Evolutionary conservation across 208 protist genomes (phyloP), one percentile per base, ranked within the genome.

Genomic region (Trypanosoma vivax): DNA sequence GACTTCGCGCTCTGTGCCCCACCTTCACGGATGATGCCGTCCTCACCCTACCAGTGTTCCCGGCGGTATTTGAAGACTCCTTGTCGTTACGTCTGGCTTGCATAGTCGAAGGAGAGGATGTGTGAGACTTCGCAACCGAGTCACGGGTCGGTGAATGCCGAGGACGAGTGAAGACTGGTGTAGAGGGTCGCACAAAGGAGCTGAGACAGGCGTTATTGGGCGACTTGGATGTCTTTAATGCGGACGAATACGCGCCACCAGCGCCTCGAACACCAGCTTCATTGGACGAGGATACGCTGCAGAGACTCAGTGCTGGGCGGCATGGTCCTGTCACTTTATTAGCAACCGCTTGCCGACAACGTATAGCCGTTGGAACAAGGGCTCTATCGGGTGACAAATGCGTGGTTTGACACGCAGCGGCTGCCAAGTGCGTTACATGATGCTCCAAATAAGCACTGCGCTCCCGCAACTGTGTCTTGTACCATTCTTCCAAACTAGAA

Each of bases 391-490:
- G n/a, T 14, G 29, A 3, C 29, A 28, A 5, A 21, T 34, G 14
- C 3, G 43, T 16, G 7, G 4, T 14, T 43, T 61, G 55, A 21
- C 43, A n/a, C 39, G 11, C 34, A 35, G 57, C 52, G 24, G 40
- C 47, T 1, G 61, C 59, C 39, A 89, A 29, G 16, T 60, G 45
- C n/a, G 60, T 39, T 16, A 90, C 52, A 23, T 79, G 76, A 14
- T 68, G 65, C 37, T 83, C 60, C 21, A 71, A 65, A 38, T 70
- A 75, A 9, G 42, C 34, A n/a, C 50, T 54, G 18, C 79, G 76
- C 41, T 85, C 64, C 42, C 72, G 64, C 9, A 78, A 52, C 53
- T 83, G 76, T 43, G 56, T 53, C 18, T 63, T 60, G 58, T 87
- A 83, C 65, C 61, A 81, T 42, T 50, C 55, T 28, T 75, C 63